A percentile compares a stretch with the other conserved stretches of the same genome.
Evolutionary conservation across 768 basidiomycete species (phyloP).

Genomic region (Pulveroboletus sp.): DNA sequence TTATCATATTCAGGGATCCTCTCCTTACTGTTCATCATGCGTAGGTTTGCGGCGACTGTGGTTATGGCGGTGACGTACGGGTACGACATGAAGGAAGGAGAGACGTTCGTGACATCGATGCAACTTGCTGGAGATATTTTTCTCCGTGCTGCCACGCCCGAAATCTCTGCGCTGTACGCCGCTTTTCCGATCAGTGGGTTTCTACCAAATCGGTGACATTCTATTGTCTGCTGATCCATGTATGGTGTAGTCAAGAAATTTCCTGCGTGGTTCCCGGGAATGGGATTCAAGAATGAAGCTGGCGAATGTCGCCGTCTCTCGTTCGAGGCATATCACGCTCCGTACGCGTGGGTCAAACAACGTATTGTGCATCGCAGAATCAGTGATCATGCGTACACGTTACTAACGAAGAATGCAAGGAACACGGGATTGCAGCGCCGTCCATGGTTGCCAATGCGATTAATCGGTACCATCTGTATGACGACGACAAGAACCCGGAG

Average conservation of each 20-base stretch:
- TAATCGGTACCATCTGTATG: neutral
- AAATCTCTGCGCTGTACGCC: constrained; percentile 1
- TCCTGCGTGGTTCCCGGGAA: constrained; percentile 28
- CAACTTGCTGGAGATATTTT: constrained; percentile 11
- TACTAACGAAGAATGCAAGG: neutral
- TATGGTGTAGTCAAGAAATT: constrained; percentile 11
- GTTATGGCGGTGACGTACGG: constrained; percentile 20
- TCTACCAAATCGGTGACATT: neutral
- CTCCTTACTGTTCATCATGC: neutral
- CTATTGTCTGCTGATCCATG: neutral
- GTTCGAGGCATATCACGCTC: constrained; percentile 5
- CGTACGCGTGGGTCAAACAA: constrained; percentile 10
- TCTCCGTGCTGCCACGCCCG: neutral
- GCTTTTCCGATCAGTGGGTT: constrained; percentile 13
- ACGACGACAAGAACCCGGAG: neutral
- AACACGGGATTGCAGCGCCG: constrained; percentile 5
- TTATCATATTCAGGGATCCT: neutral
- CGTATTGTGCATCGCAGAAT: constrained; percentile 2
- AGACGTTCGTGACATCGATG: constrained; percentile 10
- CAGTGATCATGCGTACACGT: neutral
- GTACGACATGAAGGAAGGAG: constrained; percentile 7
- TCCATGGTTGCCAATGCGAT: constrained; percentile 18
- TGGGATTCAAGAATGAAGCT: constrained; percentile 18
- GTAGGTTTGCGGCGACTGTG: constrained; percentile 2
- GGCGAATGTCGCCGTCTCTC: constrained; percentile 6